phyloP scores from a whole-genome alignment of 1,284 basidiomycete species.

The Microbotryomycetes sp. region DNA sequence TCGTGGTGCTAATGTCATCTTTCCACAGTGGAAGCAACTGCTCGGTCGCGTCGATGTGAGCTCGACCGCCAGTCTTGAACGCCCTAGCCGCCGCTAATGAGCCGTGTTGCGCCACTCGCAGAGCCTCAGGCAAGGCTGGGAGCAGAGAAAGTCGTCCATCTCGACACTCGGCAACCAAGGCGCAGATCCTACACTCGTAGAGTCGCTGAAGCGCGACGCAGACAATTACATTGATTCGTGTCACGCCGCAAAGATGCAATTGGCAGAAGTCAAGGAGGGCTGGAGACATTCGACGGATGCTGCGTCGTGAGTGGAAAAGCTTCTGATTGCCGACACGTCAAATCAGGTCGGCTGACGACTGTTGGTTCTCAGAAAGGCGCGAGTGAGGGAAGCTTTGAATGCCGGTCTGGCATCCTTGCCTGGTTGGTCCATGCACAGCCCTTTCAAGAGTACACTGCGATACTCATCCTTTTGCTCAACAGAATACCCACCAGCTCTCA shows the following conservation, averaged over 20 bases:
- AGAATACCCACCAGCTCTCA: conserved; percentile 15
- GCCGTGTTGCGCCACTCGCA: neutral
- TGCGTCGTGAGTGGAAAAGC: conserved; percentile 10
- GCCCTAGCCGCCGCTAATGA: neutral
- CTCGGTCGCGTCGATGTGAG: conserved; percentile 20
- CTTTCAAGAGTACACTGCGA: neutral
- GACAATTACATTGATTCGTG: conserved; percentile 21
- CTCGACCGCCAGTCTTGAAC: neutral
- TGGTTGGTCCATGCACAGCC: neutral
- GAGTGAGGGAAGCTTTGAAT: conserved; percentile 28
- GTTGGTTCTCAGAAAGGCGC: conserved; percentile 25
- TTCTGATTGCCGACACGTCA: too few relatives aligned
- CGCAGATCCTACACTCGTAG: conserved; percentile 16
- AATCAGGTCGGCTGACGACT: too few relatives aligned
- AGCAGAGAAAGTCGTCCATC: conserved; percentile 10
- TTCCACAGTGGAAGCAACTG: conserved; percentile 19
- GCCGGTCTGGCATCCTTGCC: conserved; percentile 14
- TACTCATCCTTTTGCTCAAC: neutral
- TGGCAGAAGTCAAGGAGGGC: conserved; percentile 19
- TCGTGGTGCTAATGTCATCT: too few relatives aligned
- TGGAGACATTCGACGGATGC: conserved; percentile 27
- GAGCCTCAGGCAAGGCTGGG: conserved; percentile 26
- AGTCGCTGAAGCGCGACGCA: conserved; percentile 2
- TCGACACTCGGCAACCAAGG: conserved; percentile 6
- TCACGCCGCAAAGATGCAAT: conserved; percentile 28